Percentiles rank a stretch among this genome's conserved stretches.
These are phyloP conservation scores for Saksenaea oblongispora DNA, from an alignment of 371 early-diverging fungal species.

Conservation along the genomic window DNA sequence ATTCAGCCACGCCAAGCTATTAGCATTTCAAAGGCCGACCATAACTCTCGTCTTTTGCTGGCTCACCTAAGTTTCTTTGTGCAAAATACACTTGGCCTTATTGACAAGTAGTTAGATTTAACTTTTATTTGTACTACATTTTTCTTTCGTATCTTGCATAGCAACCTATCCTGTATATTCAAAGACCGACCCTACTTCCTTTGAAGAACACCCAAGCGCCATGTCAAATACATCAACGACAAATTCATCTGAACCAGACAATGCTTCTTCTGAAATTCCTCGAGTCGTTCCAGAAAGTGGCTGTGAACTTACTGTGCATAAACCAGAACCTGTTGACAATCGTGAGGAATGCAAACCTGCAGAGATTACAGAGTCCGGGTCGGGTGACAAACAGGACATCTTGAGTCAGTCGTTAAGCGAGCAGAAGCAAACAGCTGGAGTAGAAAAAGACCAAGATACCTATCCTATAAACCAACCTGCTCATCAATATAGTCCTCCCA, in stretches of 20 bases:
- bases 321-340: background rate
- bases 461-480: background rate
- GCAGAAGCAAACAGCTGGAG: background rate
- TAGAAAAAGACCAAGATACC: background rate
- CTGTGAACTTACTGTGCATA: background rate
- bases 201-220: background rate
- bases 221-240: background rate
- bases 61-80: too few relatives aligned
- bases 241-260: background rate
- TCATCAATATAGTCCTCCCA: background rate
- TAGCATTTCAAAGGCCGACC: too few relatives aligned
- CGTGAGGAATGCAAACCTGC: background rate
- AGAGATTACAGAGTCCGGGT: background rate
- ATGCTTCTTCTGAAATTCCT: background rate
- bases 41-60: too few relatives aligned
- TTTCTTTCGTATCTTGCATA: too few relatives aligned
- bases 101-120: too few relatives aligned
- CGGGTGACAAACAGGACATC: background rate
- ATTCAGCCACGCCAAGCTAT: too few relatives aligned
- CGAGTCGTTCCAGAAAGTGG: background rate
- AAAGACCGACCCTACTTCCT: background rate
- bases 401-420: background rate
- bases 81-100: too few relatives aligned
- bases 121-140: too few relatives aligned
- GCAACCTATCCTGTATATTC: too few relatives aligned